phyloP scores from a whole-genome alignment of 768 basidiomycete species.

The Mycena kentingensis region DNA sequence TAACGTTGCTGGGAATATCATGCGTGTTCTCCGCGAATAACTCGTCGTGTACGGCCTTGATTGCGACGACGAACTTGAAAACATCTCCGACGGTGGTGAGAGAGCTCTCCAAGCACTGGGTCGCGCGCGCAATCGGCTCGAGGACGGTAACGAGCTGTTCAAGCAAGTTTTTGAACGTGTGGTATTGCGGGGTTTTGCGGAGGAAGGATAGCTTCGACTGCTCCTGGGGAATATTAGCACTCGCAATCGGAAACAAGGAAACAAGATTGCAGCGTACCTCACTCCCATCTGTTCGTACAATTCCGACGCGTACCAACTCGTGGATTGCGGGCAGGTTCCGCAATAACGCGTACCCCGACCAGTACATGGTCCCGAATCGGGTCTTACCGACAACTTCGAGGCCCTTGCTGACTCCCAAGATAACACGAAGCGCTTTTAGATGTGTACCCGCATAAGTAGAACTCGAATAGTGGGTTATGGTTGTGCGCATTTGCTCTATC shows the following conservation, averaged over 20 bases:
- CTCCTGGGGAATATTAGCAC: background rate
- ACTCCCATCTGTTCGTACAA: background rate
- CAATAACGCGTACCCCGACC: constrained; percentile 12
- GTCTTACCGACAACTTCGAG: constrained; percentile 26
- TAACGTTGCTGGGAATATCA: background rate
- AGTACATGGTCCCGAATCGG: constrained; percentile 26
- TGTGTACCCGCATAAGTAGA: constrained; percentile 15
- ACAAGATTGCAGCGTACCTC: too few species aligned
- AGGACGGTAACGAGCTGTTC: constrained; percentile 2
- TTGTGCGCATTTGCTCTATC: constrained; percentile 9
- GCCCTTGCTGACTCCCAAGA: constrained; percentile 6
- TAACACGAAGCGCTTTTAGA: constrained; percentile 6
- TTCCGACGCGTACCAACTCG: constrained; percentile 8
- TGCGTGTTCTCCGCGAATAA: constrained; percentile 9
- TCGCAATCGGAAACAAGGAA: background rate
- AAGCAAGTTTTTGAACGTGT: constrained; percentile 8
- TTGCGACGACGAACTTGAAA: constrained; percentile 28
- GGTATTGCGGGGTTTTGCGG: background rate
- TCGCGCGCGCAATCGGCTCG: constrained; percentile 23
- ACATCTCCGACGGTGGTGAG: constrained; percentile 25
- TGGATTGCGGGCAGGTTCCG: constrained; percentile 19
- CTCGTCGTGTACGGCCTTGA: constrained; percentile 6
- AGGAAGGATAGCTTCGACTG: background rate
- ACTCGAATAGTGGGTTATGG: constrained; percentile 11
- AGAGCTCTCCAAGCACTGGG: constrained; percentile 26